A percentile compares a stretch with the other conserved stretches of the same genome.
Conservation (phyloP, 2,329 filamentous ascomycete species). For the Zalaria sp. region DNA sequence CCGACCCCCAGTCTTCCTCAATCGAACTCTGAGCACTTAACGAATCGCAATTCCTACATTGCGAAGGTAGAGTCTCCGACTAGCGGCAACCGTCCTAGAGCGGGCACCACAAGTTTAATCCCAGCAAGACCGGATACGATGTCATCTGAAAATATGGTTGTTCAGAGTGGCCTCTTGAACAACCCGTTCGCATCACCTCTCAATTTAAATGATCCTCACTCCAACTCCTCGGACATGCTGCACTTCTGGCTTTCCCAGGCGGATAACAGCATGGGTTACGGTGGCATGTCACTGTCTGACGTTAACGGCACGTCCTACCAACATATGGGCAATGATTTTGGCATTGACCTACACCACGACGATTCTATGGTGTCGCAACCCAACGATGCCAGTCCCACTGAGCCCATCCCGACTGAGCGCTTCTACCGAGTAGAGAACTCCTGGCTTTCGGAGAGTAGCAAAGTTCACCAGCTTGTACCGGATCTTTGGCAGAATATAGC, state of each 20-base stretch:
- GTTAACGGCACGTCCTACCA: constrained; percentile 15
- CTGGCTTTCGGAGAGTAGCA: constrained; percentile 21
- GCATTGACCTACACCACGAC: background rate
- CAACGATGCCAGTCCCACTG: constrained; percentile 21
- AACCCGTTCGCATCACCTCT: constrained; percentile 3
- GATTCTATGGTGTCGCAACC: constrained; percentile 1
- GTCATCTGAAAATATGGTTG: constrained; percentile 1
- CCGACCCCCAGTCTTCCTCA: background rate
- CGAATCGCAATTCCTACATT: background rate
- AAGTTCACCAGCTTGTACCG: constrained; percentile 18
- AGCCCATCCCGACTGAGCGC: constrained; percentile 20
- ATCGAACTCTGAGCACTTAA: background rate
- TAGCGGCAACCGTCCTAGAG: background rate
- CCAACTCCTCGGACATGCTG: constrained; percentile 6
- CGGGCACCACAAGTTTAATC: background rate
- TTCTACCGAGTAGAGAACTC: constrained; percentile 24
- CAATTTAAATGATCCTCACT: background rate
- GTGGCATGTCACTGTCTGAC: constrained; percentile 7
- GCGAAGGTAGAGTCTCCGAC: background rate
- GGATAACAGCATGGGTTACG: constrained; percentile 6
- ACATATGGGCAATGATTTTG: constrained; percentile 9
- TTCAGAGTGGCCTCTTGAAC: background rate
- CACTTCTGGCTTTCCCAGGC: constrained; percentile 9
- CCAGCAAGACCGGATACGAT: background rate
- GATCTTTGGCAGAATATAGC: constrained; percentile 20